Evolutionary conservation across 2,329 filamentous ascomycete species (phyloP).

Genomic region (Talaromyces sp.): DNA sequence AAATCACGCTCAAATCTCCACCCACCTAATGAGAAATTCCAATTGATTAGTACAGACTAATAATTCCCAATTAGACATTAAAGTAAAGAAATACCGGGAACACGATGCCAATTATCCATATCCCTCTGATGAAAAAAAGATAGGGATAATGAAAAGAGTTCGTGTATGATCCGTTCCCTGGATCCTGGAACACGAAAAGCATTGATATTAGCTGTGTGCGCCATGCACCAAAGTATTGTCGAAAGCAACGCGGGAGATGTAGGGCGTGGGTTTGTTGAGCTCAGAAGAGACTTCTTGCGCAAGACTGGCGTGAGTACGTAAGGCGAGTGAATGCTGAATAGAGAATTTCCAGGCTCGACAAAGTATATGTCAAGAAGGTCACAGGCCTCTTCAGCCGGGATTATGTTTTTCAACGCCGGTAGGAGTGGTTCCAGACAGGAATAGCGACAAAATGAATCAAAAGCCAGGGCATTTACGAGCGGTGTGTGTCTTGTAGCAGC

Average conservation of each 20-base stretch:
- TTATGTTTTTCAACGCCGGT: conserved; percentile 35
- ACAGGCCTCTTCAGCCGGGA: conserved; percentile 39
- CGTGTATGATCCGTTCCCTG: conserved; percentile 29
- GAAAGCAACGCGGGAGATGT: conserved; percentile 44
- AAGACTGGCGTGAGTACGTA: conserved; percentile 47
- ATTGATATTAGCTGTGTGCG: conserved; percentile 45
- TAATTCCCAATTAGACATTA: neutral
- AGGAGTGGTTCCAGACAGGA: conserved; percentile 15
- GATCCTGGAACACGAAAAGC: conserved; percentile 40
- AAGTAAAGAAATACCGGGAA: neutral
- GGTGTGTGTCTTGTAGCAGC: neutral
- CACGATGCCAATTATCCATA: neutral
- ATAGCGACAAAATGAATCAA: neutral
- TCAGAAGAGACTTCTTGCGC: conserved; percentile 41
- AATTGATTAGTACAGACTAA: neutral
- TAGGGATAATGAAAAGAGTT: neutral
- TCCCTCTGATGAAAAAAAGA: neutral
- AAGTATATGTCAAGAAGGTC: conserved; percentile 49
- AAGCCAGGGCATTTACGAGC: neutral
- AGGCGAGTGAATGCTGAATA: conserved; percentile 44
- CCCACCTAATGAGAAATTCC: neutral
- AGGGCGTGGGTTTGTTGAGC: conserved; percentile 36
- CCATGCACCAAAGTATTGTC: conserved; percentile 47
- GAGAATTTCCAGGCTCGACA: conserved; percentile 40
- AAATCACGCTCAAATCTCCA: conserved; percentile 14